Conservation (phyloP, 768 basidiomycete genomes). For the Macrolepiota fuliginosa region DNA sequence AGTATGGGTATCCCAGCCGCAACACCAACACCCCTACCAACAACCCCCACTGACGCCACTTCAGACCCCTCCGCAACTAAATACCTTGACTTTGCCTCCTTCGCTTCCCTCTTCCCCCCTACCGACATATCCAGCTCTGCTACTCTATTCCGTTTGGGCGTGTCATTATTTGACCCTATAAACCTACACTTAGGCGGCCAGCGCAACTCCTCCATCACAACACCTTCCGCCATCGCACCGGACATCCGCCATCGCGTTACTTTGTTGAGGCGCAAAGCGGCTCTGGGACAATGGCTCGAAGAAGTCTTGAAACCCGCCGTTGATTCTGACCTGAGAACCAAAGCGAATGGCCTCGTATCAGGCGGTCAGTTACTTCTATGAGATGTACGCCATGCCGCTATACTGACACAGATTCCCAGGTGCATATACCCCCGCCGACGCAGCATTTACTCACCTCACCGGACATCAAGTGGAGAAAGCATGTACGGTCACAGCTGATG, state of each 20-base stretch:
- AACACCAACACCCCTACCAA: constrained; percentile 44
- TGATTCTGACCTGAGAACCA: constrained; percentile 59
- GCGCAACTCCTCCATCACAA: constrained; percentile 13
- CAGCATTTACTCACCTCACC: constrained; percentile 76
- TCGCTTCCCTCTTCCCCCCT: constrained; percentile 65
- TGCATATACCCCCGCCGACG: constrained; percentile 40
- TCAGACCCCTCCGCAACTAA: constrained; percentile 25
- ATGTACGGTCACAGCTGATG: constrained; percentile 67
- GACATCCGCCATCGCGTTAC: constrained; percentile 62
- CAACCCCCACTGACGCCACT: constrained; percentile 24
- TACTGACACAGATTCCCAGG: constrained; percentile 15
- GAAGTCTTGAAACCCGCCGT: constrained; percentile 65
- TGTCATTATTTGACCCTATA: constrained; percentile 85
- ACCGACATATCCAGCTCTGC: constrained; percentile 76
- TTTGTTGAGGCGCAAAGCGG: constrained; percentile 70
- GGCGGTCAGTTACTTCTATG: constrained; percentile 19
- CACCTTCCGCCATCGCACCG: constrained; percentile 40
- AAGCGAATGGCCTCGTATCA: constrained; percentile 25
- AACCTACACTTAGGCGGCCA: constrained; percentile 54
- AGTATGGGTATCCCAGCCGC: constrained; percentile 71
- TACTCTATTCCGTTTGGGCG: constrained; percentile 82
- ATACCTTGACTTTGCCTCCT: constrained; percentile 76
- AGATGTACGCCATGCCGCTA: background rate
- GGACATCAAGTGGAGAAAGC: constrained; percentile 90
- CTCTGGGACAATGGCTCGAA: constrained; percentile 84